Percentiles rank a stretch among this genome's conserved stretches.
Conservation (phyloP, 2,329 filamentous ascomycete species). For the Ophioceras dolichostomum region DNA sequence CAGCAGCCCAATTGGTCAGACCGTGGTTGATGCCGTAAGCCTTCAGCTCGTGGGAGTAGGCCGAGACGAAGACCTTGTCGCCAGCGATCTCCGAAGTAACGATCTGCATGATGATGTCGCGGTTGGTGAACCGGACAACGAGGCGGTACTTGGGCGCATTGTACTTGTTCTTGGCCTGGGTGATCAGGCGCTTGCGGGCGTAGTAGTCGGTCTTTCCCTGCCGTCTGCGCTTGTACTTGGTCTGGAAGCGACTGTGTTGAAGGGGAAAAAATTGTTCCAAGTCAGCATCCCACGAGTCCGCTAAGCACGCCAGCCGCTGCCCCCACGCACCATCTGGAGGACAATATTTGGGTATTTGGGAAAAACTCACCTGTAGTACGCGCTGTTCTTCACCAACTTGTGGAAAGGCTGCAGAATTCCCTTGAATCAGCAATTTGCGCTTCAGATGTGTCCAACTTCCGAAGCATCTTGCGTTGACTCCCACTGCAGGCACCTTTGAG, state of each 20-base stretch:
- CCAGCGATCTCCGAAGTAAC: slow-evolving; percentile 91
- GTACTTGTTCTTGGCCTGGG: slow-evolving; percentile 99
- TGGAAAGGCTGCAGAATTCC: slow-evolving; percentile 62
- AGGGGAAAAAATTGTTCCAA: slow-evolving; percentile 1
- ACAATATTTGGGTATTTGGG: too few species aligned
- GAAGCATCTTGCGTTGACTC: slow-evolving; percentile 99
- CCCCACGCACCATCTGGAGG: too few species aligned
- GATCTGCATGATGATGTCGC: slow-evolving; percentile 98
- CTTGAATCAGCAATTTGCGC: slow-evolving; percentile 99
- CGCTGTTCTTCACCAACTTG: slow-evolving; percentile 94
- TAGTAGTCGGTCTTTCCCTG: slow-evolving; percentile 99
- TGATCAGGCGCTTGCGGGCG: slow-evolving; percentile 97
- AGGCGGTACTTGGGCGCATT: slow-evolving; percentile 99
- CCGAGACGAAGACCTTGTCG: slow-evolving; percentile 89
- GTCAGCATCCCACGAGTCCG: background rate
- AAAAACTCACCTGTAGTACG: slow-evolving; percentile 85
- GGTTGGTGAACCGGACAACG: slow-evolving; percentile 98
- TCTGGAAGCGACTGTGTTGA: slow-evolving; percentile 78
- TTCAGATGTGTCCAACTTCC: slow-evolving; percentile 69
- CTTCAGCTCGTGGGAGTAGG: slow-evolving; percentile 96
- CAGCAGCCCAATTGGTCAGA: slow-evolving; percentile 98
- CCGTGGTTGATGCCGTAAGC: slow-evolving; percentile 97
- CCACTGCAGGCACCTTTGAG: slow-evolving; percentile 14
- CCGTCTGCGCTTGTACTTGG: slow-evolving; percentile 97
- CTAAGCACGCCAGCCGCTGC: too few species aligned